Evolutionary conservation across 1,284 basidiomycete species (phyloP), one percentile per base, ranked within the genome.

Genomic region (Malassezia equina): DNA sequence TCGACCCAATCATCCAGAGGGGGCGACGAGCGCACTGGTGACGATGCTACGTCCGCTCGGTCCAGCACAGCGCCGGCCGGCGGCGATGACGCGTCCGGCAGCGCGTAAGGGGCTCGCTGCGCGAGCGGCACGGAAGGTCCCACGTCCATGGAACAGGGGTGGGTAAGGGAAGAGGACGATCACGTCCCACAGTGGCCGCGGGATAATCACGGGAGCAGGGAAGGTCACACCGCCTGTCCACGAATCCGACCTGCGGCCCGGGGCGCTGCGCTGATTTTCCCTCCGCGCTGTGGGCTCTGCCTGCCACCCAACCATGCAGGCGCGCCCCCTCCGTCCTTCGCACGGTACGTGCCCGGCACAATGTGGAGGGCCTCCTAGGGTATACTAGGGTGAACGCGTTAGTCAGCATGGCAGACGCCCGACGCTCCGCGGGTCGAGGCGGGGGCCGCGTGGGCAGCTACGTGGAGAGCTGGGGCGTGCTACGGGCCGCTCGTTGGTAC

Each of bases 401-500:
- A 43, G 41, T 43, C 41, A 43, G 41, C 41, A 43, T 27, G 11
- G n/a, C 4, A 24, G 9, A 19, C 1, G 41, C 12, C 25, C 27
- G 41, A 13, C n/a, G 41, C 24, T n/a, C 13, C 24, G 41, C 23
- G 23, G 23, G n/a, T 7, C 34, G 34, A 21, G 23, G 40, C 23
- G 17, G 36, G 19, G 17, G 17, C 17, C 11, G 21, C 23, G 28
- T 43, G 24, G 15, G 7, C 7, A 6, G 21, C 24, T 25, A 43
- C 24, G 42, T 17, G 42, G 42, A 17, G 23, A 21, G 7, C 25
- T 25, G 24, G 25, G 42, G 28, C 28, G 55, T 45, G 19, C 39
- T 27, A 24, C 47, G 65, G 24, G 61, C 55, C 7, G 60, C 31
- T 2, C 54, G 60, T 1, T 47, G 49, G 34, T 63, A 68, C 23